Base-by-base conservation (phyloP, 495 filamentous ascomycete genomes). In the Hypoxylon fuscum region DNA sequence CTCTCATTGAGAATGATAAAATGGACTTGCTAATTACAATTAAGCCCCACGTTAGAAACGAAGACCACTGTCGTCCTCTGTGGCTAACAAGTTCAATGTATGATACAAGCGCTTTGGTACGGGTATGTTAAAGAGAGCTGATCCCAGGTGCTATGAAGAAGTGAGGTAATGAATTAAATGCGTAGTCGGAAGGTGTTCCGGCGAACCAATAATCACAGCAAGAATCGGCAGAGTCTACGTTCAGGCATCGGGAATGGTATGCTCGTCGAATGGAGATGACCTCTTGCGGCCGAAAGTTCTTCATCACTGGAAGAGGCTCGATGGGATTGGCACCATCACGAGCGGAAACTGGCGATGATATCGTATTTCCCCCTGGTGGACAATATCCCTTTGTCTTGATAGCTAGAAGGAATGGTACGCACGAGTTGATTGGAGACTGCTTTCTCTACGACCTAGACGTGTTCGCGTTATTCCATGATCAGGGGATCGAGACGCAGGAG, bases 361-460 rank as follows among this genome's bases (percentile, higher is more conserved):
- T 62, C 2, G 59, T 49, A 2, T 62, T 62, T 17, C 18, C 56
- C 3, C 59, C 59, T 1, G 59, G 59, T 9, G 59, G 44, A 2
- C 44, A 37, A 22, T 62, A 62, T 17, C 59, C 59, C 9, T 62
- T 56, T n/a, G 40, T 62, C 3, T 12, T 62, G 25, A 55, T 51
- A 18, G 29, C 29, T n/a, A 51, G 23, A 17, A 45, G 22, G 1
- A 11, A 62, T 11, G 51, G 25, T 9, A 62, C 59, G 7, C 49
- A 51, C 45, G 46, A 62, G 17, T 17, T 62, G 14, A 23, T 62
- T 4, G 59, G 59, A 9, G 59, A 56, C 18, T 62, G 59, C 12
- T 62, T 62, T 41, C 38, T 62, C 5, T 56, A 62, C 4, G 59
- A 62, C 23, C 9, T 62, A 2, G 59, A 62, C 21, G 59, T 62